Conservation (phyloP, 1,284 basidiomycete species). For the Marasmius tenuissimus region DNA sequence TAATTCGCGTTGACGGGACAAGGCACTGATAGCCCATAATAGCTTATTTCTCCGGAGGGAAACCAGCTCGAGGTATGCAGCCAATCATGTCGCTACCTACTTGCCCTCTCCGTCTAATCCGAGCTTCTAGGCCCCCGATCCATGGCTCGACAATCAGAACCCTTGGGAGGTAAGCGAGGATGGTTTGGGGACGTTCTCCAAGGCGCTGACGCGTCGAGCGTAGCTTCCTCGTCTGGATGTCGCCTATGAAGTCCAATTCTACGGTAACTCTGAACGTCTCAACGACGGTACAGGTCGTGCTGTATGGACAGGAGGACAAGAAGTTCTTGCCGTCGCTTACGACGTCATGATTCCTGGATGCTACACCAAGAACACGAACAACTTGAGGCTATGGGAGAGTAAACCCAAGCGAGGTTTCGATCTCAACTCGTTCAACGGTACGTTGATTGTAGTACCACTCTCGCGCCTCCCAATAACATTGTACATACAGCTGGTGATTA, state of each 20-base stretch:
- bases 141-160: conserved; percentile 87
- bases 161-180: conserved; percentile 66
- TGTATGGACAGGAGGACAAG: conserved; percentile 86
- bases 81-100: not conserved
- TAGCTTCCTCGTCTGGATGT: conserved; percentile 81
- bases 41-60: conserved; percentile 78
- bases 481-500: conserved; percentile 76
- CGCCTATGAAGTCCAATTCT: conserved; percentile 80
- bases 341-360: conserved; percentile 92
- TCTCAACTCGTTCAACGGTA: conserved; percentile 88
- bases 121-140: conserved; percentile 80
- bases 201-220: not conserved
- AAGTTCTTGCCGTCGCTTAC: conserved; percentile 88
- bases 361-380: conserved; percentile 76
- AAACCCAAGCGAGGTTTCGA: conserved; percentile 92
- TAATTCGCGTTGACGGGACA: not conserved
- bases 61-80: conserved; percentile 73
- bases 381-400: conserved; percentile 79
- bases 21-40: not conserved
- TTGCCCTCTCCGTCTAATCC: not conserved
- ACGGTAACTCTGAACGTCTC: conserved; percentile 75
- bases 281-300: conserved; percentile 62
- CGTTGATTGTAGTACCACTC: conserved; percentile 10
- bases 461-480: not conserved
- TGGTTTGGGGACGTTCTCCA: not conserved